Percentiles rank a stretch among this genome's conserved stretches.
These are phyloP conservation scores for Pterulicium gracile DNA, from an alignment of 1,284 basidiomycete genomes.

Conservation along the genomic window DNA sequence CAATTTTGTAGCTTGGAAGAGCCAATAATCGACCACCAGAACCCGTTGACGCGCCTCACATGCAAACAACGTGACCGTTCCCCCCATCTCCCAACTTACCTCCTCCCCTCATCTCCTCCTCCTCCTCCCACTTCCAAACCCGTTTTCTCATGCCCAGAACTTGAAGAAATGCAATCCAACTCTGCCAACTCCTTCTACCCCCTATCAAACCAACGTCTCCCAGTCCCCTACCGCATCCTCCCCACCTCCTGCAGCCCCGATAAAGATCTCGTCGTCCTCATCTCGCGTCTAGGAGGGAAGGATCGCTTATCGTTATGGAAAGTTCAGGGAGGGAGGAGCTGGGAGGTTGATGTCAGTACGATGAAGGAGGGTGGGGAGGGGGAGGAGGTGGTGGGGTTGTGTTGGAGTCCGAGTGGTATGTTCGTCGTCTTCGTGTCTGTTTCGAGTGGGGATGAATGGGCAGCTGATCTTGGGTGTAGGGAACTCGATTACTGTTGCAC, in stretches of 20 bases:
- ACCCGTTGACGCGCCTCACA: too few species aligned
- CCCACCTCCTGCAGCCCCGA: conserved; percentile 69
- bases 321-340: conserved; percentile 65
- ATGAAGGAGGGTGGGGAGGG: conserved; percentile 30
- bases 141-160: background rate
- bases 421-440: conserved; percentile 1
- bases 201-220: conserved; percentile 46
- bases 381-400: conserved; percentile 37
- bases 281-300: conserved; percentile 51
- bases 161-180: conserved; percentile 27
- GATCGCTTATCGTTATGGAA: conserved; percentile 72
- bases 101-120: too few species aligned
- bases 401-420: conserved; percentile 76
- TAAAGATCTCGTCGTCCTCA: conserved; percentile 64
- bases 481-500: conserved; percentile 61
- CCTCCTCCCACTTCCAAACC: conserved; percentile 3
- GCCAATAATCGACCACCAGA: too few species aligned
- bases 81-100: too few species aligned
- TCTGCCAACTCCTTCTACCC: conserved; percentile 40
- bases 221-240: conserved; percentile 45
- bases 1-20: too few species aligned
- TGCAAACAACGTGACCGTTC: too few species aligned
- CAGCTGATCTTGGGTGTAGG: too few species aligned
- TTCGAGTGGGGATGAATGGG: too few species aligned
- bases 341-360: conserved; percentile 55